Evolutionary conservation across 768 basidiomycete species (phyloP).

Genomic region (Lactarius akahatsu): DNA sequence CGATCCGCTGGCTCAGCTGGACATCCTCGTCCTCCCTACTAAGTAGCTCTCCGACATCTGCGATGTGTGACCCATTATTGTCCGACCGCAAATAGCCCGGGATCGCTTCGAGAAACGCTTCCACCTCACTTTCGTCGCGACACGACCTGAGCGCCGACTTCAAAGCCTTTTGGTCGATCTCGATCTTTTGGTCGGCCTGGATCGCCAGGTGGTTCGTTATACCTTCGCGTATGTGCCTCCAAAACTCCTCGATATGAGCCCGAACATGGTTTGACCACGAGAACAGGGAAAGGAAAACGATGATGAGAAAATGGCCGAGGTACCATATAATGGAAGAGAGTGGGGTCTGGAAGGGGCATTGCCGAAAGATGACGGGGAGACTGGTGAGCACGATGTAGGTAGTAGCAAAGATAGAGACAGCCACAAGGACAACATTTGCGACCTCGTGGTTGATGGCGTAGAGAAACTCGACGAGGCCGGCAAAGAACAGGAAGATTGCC

Average conservation of each 20-base stretch:
- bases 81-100: conserved; percentile 7
- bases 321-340: conserved; percentile 5
- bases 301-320: background rate
- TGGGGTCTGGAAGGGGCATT: conserved; percentile 7
- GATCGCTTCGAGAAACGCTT: conserved; percentile 6
- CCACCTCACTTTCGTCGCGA: conserved; percentile 5
- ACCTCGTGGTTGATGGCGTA: conserved; percentile 3
- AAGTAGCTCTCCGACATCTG: conserved; percentile 8
- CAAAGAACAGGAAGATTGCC: conserved; percentile 11
- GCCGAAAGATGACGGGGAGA: conserved; percentile 2
- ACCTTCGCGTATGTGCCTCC: background rate
- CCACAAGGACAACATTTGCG: background rate
- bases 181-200: background rate
- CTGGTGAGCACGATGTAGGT: background rate
- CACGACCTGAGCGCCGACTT: background rate
- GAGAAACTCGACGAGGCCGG: conserved; percentile 11
- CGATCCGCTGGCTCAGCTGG: conserved; percentile 11
- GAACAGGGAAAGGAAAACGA: conserved; percentile 1
- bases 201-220: background rate
- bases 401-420: conserved; percentile 4
- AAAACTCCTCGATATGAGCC: background rate
- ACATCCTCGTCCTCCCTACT: background rate
- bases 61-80: conserved; percentile 4
- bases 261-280: conserved; percentile 5
- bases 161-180: conserved; percentile 1